Evolutionary conservation across 2,329 filamentous ascomycete species (phyloP).

Genomic region (Cyphellophora attinorum): DNA sequence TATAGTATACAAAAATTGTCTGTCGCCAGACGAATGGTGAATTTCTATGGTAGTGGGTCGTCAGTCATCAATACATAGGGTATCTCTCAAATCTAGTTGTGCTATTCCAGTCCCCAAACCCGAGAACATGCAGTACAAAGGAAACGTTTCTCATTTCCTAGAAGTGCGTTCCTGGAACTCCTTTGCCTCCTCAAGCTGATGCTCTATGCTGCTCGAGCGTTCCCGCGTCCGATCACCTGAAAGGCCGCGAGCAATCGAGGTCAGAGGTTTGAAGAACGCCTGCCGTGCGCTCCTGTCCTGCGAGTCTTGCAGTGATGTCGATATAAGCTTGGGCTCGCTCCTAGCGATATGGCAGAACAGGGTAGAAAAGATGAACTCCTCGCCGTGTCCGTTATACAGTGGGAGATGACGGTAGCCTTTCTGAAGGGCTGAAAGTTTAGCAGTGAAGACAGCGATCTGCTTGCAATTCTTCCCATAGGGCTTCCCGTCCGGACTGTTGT

Average conservation of each 20-base stretch:
- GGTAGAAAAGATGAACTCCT: conserved; percentile 89
- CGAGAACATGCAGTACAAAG: too few species aligned
- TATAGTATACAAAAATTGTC: conserved; percentile 10
- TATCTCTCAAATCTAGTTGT: conserved; percentile 10
- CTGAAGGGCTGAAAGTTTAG: conserved; percentile 80
- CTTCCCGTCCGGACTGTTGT: conserved; percentile 70
- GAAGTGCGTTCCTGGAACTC: too few species aligned
- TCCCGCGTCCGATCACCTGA: conserved; percentile 16
- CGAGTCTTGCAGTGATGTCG: conserved; percentile 13
- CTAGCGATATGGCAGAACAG: conserved; percentile 82
- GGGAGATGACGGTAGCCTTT: conserved; percentile 90
- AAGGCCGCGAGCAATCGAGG: conserved; percentile 13
- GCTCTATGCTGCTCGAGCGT: conserved; percentile 11
- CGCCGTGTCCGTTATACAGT: conserved; percentile 76
- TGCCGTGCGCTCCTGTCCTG: conserved; percentile 10
- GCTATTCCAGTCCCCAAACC: too few species aligned
- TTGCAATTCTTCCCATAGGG: conserved; percentile 54
- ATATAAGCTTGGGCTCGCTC: conserved; percentile 34
- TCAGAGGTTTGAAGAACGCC: conserved; percentile 12
- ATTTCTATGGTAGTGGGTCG: conserved; percentile 13
- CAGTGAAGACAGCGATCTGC: conserved; percentile 79
- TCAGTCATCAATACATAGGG: conserved; percentile 17
- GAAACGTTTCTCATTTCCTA: too few species aligned
- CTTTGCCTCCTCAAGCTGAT: conserved; percentile 5
- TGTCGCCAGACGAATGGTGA: conserved; percentile 14